Base-by-base conservation (phyloP, 2,329 filamentous ascomycete genomes). In the Corinectria fuckeliana region DNA sequence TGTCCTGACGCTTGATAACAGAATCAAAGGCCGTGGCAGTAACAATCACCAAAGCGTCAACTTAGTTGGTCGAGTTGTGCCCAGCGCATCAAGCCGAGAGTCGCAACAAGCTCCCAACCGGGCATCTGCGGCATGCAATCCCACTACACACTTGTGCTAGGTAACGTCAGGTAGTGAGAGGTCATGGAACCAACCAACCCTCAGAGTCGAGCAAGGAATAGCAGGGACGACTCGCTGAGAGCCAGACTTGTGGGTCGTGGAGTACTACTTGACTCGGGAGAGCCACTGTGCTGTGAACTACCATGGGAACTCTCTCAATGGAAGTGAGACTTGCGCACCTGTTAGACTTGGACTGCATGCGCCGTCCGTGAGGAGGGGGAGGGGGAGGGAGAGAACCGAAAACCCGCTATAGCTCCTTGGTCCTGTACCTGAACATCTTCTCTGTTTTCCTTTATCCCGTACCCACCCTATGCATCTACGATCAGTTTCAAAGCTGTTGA, bases 111-210 rank as follows among this genome's bases (percentile, higher is more conserved):
- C 28, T 48, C 42, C 36, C 36, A 54, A 50, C 21, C 38, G 8
- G 42, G 50, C 30, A 58, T 50, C 36, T 48, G 44, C 45, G 49
- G 14, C 50, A 59, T 53, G 38, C 39, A 59, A 50, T 38, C 38
- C 47, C 50, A 50, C 50, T 50, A 50, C 51, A 55, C 50, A 50
- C 50, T 26, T 39, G 45, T 50, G 38, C 45, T 38, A 50, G 42
- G 42, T 45, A 26, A 28, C 42, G 42, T 28, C 11, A 26, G 34
- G 42, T 21, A 36, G 36, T 50, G 18, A 49, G 44, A 28, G 21
- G 45, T 20, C 38, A 55, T 50, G 56, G 50, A 55, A 59, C 56
- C 56, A 59, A 50, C 56, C 56, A 50, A 50, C 56, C 56, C 45
- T 38, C 28, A 53, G 44, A 50, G 36, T 36, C 23, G 55, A 41